A percentile compares a stretch with the other conserved stretches of the same genome.
Evolutionary conservation across 345 rosid species (phyloP).

Genomic region (Leavenworthia alabamica): DNA sequence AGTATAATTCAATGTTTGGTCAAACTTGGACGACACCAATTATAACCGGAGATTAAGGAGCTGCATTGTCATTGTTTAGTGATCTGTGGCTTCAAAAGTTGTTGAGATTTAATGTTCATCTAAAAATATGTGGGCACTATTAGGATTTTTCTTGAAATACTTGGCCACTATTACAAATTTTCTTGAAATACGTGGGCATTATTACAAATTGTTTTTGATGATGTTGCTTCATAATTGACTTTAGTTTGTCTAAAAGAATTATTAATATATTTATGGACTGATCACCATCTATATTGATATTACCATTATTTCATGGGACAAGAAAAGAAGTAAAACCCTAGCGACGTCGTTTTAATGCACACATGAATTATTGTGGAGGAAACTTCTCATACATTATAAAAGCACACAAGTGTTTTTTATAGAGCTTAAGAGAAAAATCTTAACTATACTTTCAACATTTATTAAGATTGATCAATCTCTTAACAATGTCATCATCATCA

Average conservation of each 20-base stretch:
- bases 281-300: background rate
- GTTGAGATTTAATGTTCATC: constrained; percentile 10
- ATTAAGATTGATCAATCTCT: too few species aligned
- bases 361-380: too few species aligned
- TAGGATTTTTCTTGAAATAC: too few species aligned
- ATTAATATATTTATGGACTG: background rate
- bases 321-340: background rate
- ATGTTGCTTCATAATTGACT: background rate
- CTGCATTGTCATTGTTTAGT: constrained; percentile 2
- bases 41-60: background rate
- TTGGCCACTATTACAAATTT: constrained; percentile 6
- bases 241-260: background rate
- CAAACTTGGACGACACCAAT: constrained; percentile 11
- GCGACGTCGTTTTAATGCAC: background rate
- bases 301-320: background rate
- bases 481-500: too few species aligned
- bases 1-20: too few species aligned
- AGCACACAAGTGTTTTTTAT: too few species aligned
- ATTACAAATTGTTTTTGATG: background rate
- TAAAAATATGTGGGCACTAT: background rate
- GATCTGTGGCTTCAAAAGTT: background rate
- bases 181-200: background rate
- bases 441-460: too few species aligned
- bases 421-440: too few species aligned
- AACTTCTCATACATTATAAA: too few species aligned